Conservation (phyloP, 768 basidiomycete genomes). For the Mycena crocata region DNA sequence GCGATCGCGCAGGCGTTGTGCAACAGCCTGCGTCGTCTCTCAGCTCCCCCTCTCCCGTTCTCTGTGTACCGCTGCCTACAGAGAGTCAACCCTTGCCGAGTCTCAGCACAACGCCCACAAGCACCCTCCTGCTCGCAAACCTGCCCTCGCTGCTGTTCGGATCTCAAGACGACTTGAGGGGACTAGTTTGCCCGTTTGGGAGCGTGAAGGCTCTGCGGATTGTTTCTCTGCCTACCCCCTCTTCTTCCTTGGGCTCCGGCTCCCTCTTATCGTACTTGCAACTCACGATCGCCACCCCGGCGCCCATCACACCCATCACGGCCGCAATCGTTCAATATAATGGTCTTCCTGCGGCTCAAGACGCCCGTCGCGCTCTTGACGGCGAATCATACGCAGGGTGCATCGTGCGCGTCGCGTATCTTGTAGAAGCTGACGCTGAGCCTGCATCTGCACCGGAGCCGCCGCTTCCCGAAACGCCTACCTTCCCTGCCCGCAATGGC, state of each 20-base stretch:
- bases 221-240: constrained; percentile 69
- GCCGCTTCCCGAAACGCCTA: constrained; percentile 11
- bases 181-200: constrained; percentile 32
- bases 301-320: constrained; percentile 12
- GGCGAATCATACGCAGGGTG: constrained; percentile 33
- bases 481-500: constrained; percentile 18
- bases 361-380: constrained; percentile 27
- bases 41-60: constrained; percentile 39
- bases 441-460: constrained; percentile 24
- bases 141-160: constrained; percentile 32
- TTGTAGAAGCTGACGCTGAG: constrained; percentile 25
- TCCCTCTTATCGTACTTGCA: not conserved
- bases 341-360: constrained; percentile 26
- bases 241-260: not conserved
- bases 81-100: constrained; percentile 41
- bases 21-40: constrained; percentile 56
- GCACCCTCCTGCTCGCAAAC: constrained; percentile 38
- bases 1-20: constrained; percentile 76
- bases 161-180: constrained; percentile 31
- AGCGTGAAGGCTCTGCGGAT: constrained; percentile 59
- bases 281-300: constrained; percentile 9
- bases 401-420: constrained; percentile 26
- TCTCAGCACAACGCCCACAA: constrained; percentile 55
- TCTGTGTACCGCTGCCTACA: constrained; percentile 38
- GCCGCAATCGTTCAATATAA: constrained; percentile 31